Percentiles rank a stretch among this genome's conserved stretches.
These are phyloP conservation scores for Dioscorea zingiberensis DNA, from an alignment of 106 monocot species.

Conservation along the genomic window DNA sequence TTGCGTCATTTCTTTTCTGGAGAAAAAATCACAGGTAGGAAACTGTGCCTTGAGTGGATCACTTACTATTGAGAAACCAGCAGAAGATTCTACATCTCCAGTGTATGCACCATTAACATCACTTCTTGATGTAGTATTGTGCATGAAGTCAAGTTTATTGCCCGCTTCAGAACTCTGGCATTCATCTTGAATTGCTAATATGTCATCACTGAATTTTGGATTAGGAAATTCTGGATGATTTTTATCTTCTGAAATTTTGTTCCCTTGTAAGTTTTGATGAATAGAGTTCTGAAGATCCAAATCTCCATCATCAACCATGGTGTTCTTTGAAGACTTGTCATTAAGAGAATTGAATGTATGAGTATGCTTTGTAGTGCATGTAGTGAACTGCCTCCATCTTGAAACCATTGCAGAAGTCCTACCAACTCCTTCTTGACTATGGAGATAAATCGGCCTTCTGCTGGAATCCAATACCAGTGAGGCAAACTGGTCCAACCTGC, in stretches of 20 bases:
- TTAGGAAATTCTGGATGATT: conserved; percentile 7
- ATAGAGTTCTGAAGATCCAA: conserved; percentile 3
- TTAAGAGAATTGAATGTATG: conserved; percentile 14
- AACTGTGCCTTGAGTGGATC: conserved; percentile 73
- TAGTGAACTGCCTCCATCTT: conserved; percentile 73
- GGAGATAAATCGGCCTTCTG: conserved; percentile 77
- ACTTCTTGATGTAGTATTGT: conserved; percentile 1
- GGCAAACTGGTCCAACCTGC: conserved; percentile 78
- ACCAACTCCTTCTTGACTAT: conserved; percentile 79
- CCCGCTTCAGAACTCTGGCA: conserved; percentile 14
- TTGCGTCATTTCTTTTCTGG: conserved; percentile 51
- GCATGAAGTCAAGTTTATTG: conserved; percentile 7
- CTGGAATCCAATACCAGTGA: conserved; percentile 50
- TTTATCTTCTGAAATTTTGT: conserved; percentile 13
- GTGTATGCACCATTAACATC: conserved; percentile 7
- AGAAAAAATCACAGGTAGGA: conserved; percentile 85
- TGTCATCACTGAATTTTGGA: background rate
- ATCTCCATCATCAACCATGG: background rate
- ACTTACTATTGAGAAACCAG: conserved; percentile 20
- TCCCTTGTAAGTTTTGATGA: conserved; percentile 5
- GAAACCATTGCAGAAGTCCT: conserved; percentile 96
- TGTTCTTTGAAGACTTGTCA: conserved; percentile 22
- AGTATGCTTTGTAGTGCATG: conserved; percentile 28
- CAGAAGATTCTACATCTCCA: conserved; percentile 11
- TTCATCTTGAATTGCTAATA: conserved; percentile 5